A percentile compares a stretch with the other conserved stretches of the same genome.
Evolutionary conservation across 2,329 filamentous ascomycete species (phyloP).

Genomic region (Stachybotrys chartarum): DNA sequence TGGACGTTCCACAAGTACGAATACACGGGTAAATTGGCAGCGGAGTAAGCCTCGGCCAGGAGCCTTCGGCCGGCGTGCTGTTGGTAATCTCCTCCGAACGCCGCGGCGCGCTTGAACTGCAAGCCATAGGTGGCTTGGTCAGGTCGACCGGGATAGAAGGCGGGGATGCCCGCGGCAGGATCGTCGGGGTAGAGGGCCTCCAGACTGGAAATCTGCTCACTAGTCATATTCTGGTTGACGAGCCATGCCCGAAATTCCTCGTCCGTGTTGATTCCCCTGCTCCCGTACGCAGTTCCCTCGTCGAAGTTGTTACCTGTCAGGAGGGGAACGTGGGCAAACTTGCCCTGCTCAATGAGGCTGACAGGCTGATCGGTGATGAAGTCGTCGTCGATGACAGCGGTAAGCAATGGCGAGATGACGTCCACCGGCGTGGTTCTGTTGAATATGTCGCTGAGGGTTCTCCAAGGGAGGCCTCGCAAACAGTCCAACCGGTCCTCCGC

Average conservation of each 20-base stretch:
- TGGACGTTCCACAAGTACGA: conserved; percentile 50
- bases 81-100: conserved; percentile 44
- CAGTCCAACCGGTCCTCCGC: conserved; percentile 19
- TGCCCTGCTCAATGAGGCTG: conserved; percentile 45
- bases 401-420: conserved; percentile 9
- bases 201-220: conserved; percentile 23
- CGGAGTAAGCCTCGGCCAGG: conserved; percentile 44
- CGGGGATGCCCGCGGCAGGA: conserved; percentile 39
- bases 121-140: conserved; percentile 24
- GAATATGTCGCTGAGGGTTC: conserved; percentile 21
- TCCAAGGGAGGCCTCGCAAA: conserved; percentile 21
- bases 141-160: conserved; percentile 25
- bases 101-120: conserved; percentile 47
- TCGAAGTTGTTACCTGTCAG: conserved; percentile 58
- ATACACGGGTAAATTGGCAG: conserved; percentile 28
- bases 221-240: conserved; percentile 11
- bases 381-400: conserved; percentile 25
- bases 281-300: conserved; percentile 52
- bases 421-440: conserved; percentile 12
- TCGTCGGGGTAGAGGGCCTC: conserved; percentile 42
- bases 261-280: conserved; percentile 45
- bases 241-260: conserved; percentile 34
- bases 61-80: conserved; percentile 50
- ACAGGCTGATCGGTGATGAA: conserved; percentile 36
- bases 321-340: conserved; percentile 58